phyloP scores from a whole-genome alignment of 495 filamentous ascomycete genomes.

The Penicillium soppii region DNA sequence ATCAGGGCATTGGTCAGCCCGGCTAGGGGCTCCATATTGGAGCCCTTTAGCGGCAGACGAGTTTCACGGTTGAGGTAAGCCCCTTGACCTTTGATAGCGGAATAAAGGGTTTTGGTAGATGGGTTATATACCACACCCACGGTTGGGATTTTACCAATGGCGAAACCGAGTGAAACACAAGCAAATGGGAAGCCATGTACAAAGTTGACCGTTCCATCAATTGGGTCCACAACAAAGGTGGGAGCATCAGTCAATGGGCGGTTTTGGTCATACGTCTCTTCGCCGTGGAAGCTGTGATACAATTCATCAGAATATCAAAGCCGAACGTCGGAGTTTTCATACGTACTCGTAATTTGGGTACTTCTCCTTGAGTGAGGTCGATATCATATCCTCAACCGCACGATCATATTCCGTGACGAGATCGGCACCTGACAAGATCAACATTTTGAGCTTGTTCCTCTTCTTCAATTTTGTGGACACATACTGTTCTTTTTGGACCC shows the following conservation, averaged over 20 bases:
- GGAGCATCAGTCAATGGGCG: constrained; percentile 62
- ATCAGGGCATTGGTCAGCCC: constrained; percentile 64
- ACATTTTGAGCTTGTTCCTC: constrained; percentile 7
- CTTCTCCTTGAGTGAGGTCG: constrained; percentile 54
- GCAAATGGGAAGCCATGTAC: constrained; percentile 78
- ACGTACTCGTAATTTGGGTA: constrained; percentile 65
- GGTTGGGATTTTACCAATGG: constrained; percentile 57
- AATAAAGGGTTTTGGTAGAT: constrained; percentile 65
- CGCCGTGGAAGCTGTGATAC: constrained; percentile 64
- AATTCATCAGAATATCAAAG: not conserved
- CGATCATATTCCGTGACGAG: constrained; percentile 86
- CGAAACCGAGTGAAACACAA: constrained; percentile 80
- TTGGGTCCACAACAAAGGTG: constrained; percentile 87
- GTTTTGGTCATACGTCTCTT: constrained; percentile 78
- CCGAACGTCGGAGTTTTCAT: not conserved
- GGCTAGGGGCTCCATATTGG: constrained; percentile 50
- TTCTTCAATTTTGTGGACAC: constrained; percentile 5
- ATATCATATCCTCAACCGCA: constrained; percentile 76
- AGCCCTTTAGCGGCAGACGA: constrained; percentile 55
- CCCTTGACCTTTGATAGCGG: constrained; percentile 67
- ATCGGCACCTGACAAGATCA: constrained; percentile 60
- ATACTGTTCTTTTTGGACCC: constrained; percentile 86
- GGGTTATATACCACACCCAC: constrained; percentile 89
- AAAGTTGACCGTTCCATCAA: constrained; percentile 90
- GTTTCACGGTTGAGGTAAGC: constrained; percentile 55